Base-by-base conservation (phyloP, 2,329 filamentous ascomycete species). In the Epichloe festucae region DNA sequence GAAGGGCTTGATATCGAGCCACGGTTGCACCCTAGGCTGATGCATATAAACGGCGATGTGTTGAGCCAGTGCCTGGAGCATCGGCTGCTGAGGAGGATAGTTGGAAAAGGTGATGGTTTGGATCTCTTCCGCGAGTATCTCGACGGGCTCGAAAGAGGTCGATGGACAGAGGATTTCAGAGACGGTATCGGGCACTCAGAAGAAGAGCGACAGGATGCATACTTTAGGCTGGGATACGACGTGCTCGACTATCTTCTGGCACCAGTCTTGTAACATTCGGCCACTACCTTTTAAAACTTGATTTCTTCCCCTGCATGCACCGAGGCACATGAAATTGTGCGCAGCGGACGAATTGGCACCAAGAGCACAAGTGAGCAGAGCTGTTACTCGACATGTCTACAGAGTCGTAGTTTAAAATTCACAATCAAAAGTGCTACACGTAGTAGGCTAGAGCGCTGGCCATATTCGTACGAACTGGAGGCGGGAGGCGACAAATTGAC, bases 21-120 rank as follows among this genome's bases (percentile, higher is more conserved):
- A 7, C 63, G 64, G 23, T 55, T 60, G 5, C 63, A 67, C 10
- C 70, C 70, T 2, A 71, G 72, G 39, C 71, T 70, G 53, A 79
- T 80, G 74, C 83, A 87, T 52, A 71, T 89, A 3, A 74, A 88
- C 55, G 85, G 85, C 0, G 82, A 87, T 57, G 68, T 87, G 38
- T 64, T 89, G 42, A 68, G 70, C 53, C 71, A 74, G 6, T 77
- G 81, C 53, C 57, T 82, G 11, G 67, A 75, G 17, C 67, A 62
- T 17, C 68, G 70, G 35, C 65, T 64, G 0, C 58, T 82, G 19
- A 72, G 77, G 57, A 57, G 59, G 34, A 57, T 79, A 14, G 64
- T 75, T 15, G 55, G 51, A 4, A 60, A 59, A 21, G 63, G 58
- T 19, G 62, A 62, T 43, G 64, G 64, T 17, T 55, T 67, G 4